A percentile compares a stretch with the other conserved stretches of the same genome.
phyloP scores from a whole-genome alignment of 805 yeast species.

The Starmerella stellata region DNA sequence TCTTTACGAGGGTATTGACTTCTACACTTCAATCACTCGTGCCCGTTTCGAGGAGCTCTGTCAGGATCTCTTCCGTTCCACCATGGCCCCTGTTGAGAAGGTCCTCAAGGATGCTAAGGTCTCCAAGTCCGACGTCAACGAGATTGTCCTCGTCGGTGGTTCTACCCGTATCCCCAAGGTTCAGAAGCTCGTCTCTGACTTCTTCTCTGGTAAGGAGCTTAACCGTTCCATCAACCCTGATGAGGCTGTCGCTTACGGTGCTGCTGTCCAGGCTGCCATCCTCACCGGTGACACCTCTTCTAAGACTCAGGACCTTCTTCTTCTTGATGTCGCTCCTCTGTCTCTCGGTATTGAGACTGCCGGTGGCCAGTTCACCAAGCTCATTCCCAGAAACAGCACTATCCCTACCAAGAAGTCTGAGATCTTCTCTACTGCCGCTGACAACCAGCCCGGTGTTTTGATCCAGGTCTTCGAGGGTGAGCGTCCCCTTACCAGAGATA shows the following conservation, averaged over 20 bases:
- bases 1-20: slow-evolving; percentile 83
- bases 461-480: slow-evolving; percentile 97
- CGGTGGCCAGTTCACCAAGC: slow-evolving; percentile 97
- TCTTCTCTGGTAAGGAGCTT: slow-evolving; percentile 95
- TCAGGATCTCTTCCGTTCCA: slow-evolving; percentile 83
- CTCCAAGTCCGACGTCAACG: slow-evolving; percentile 77
- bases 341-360: slow-evolving; percentile 97
- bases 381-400: slow-evolving; percentile 95
- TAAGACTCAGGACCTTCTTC: slow-evolving; percentile 84
- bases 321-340: slow-evolving; percentile 93
- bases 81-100: slow-evolving; percentile 87
- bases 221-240: slow-evolving; percentile 93
- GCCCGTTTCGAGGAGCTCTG: slow-evolving; percentile 95
- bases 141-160: slow-evolving; percentile 92
- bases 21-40: slow-evolving; percentile 90
- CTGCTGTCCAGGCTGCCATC: slow-evolving; percentile 96
- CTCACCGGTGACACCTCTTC: slow-evolving; percentile 90
- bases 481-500: slow-evolving; percentile 88
- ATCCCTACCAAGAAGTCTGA: slow-evolving; percentile 96
- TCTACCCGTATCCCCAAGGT: slow-evolving; percentile 96
- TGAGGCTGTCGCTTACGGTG: slow-evolving; percentile 99
- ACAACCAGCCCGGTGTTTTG: slow-evolving; percentile 96
- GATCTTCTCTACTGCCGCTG: slow-evolving; percentile 90
- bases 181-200: slow-evolving; percentile 87
- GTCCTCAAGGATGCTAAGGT: slow-evolving; percentile 79